Base-by-base conservation (phyloP, 352 stramenopile species). In the Pythium periplocum region DNA sequence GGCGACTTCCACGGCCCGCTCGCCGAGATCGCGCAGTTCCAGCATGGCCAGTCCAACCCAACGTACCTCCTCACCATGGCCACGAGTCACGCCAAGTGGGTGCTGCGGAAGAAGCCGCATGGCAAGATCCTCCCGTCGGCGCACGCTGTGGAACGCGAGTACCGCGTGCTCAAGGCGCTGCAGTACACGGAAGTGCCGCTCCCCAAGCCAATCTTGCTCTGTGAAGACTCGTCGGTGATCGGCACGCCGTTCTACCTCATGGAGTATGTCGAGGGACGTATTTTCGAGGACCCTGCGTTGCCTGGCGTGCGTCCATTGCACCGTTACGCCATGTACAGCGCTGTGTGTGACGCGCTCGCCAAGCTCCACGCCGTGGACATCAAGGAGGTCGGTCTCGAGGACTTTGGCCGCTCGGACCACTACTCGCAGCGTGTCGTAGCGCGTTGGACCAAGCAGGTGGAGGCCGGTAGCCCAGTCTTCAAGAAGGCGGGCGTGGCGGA, bases 11-110 rank as follows among this genome's bases (percentile, higher is more conserved):
- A 89, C 55, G 78, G 78, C 34, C 32, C 69, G 34, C 71, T 89
- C 49, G 65, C 61, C 36, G 68, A 75, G 52, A 80, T 96, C 47
- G 48, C 69, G 45, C 83, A 96, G 68, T 96, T 96, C 61, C 62
- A 79, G 52, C 78, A 95, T 47, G 86, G 86, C 4, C 86, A 96
- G 61, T 91, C 77, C 8, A 96, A 96, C 65, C 86, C 86, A 38
- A 96, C 86, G 55, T 96, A 93, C 65, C 68, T 92, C 33, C 51
- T 96, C 48, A 73, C 53, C 4, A 89, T 90, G 75, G 57, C 44
- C 30, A 38, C 58, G 47, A 83, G 68, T 12, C 70, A 71, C 33
- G 66, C 68, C 38, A 68, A 85, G 61, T 87, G 76, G 68, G 85
- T 95, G 53, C 66, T 95, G 45, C 83, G 85, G 37, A 93, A 93